phyloP scores from a whole-genome alignment of 179 eudicot genomes.

The Silene coronaria region DNA sequence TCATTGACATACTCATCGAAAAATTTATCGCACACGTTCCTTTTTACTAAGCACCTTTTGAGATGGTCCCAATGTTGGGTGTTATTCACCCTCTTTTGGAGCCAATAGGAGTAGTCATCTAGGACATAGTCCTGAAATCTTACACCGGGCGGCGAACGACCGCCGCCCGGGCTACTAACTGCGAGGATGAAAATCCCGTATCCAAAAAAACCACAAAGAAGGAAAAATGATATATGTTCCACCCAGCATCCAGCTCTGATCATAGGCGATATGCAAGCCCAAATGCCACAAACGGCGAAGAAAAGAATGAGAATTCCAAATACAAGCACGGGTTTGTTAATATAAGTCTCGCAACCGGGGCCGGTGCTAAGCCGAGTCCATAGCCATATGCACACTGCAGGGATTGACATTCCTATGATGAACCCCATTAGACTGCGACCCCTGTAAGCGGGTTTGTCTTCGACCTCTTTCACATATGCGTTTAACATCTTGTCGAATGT shows the following conservation, averaged over 20 bases:
- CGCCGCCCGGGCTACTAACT: constrained; percentile 13
- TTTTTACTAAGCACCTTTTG: neutral
- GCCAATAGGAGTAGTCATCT: constrained; percentile 21
- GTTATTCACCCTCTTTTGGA: constrained; percentile 12
- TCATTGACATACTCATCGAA: constrained; percentile 5
- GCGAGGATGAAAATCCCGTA: constrained; percentile 15
- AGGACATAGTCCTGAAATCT: constrained; percentile 18
- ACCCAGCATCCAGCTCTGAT: neutral
- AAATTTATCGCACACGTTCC: constrained; percentile 10
- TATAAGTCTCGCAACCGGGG: neutral
- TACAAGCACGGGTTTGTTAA: neutral
- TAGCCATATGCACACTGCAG: neutral
- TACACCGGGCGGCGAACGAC: neutral
- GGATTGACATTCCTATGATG: constrained; percentile 1
- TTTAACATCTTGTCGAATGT: no score
- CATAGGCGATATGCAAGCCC: neutral
- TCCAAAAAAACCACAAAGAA: constrained; percentile 10
- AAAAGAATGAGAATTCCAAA: neutral
- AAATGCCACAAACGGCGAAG: neutral
- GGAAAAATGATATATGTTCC: neutral
- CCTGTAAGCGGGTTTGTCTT: neutral
- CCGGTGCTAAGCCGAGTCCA: neutral
- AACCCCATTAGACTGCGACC: neutral
- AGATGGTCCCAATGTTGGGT: constrained; percentile 16
- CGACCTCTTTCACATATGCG: neutral